These are phyloP conservation scores for Logfia minima DNA, from an alignment of 129 eudicot genomes.

Conservation along the genomic window DNA sequence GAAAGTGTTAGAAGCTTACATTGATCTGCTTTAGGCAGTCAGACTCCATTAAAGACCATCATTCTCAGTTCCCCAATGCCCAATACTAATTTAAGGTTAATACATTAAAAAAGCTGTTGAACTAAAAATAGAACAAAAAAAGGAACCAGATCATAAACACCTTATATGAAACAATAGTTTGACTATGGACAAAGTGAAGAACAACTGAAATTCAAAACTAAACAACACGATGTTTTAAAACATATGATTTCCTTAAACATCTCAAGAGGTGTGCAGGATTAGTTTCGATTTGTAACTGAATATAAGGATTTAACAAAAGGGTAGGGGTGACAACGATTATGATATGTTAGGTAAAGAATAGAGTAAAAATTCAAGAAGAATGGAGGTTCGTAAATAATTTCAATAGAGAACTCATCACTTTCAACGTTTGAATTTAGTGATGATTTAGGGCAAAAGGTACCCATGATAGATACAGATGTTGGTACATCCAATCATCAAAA, in stretches of 20 bases:
- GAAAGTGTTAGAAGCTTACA: constrained; percentile 18
- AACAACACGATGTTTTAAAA: background rate
- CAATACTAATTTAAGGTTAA: background rate
- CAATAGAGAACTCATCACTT: constrained; percentile 17
- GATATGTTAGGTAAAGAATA: constrained; percentile 30
- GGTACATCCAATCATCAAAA: constrained; percentile 34
- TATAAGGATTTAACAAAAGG: background rate
- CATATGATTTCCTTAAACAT: background rate
- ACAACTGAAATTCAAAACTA: background rate
- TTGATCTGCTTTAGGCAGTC: constrained; percentile 22
- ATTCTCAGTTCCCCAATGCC: background rate
- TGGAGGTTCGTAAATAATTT: background rate
- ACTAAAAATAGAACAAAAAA: too few species aligned
- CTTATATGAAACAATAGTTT: background rate
- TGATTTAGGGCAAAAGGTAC: constrained; percentile 19
- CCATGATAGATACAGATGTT: constrained; percentile 32
- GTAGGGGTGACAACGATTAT: constrained; percentile 18
- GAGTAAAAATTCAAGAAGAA: constrained; percentile 14
- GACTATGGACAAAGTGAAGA: background rate
- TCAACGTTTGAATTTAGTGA: constrained; percentile 20
- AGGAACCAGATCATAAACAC: background rate
- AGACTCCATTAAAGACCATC: constrained; percentile 19
- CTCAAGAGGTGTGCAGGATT: background rate
- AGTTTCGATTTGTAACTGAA: background rate
- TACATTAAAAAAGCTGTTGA: too few species aligned